A percentile compares a stretch with the other conserved stretches of the same genome.
phyloP scores from a whole-genome alignment of 2,329 filamentous ascomycete species.

The Cercospora sp. region DNA sequence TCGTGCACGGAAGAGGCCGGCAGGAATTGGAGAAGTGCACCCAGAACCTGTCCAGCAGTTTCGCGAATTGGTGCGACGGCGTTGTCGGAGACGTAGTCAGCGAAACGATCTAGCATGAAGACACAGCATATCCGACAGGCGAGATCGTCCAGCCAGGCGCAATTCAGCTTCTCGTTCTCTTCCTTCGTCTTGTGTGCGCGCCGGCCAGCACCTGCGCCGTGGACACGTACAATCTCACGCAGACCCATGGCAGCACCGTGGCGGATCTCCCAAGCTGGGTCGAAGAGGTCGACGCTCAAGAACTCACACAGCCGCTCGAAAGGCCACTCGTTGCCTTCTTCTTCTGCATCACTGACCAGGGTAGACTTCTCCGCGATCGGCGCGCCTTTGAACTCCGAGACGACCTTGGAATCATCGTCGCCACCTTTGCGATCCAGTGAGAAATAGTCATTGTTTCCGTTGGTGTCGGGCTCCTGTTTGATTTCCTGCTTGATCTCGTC shows the following conservation, averaged over 20 bases:
- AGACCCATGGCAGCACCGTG: constrained; percentile 96
- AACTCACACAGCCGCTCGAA: constrained; percentile 93
- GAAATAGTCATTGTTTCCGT: constrained; percentile 74
- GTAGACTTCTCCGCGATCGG: constrained; percentile 79
- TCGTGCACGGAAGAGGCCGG: constrained; percentile 75
- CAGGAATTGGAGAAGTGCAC: constrained; percentile 82
- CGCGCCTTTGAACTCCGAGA: constrained; percentile 92
- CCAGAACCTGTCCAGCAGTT: constrained; percentile 90
- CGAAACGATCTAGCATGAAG: constrained; percentile 95
- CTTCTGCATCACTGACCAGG: constrained; percentile 72
- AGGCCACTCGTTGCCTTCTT: constrained; percentile 85
- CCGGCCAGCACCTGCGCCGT: constrained; percentile 84
- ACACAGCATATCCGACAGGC: constrained; percentile 94
- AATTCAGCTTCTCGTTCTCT: constrained; percentile 79
- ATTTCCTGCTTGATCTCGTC: constrained; percentile 61
- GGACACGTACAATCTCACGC: constrained; percentile 86
- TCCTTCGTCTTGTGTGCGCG: constrained; percentile 65
- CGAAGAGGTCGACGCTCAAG: constrained; percentile 89
- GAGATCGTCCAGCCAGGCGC: constrained; percentile 86
- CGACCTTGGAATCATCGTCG: constrained; percentile 88
- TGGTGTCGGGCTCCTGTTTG: constrained; percentile 52
- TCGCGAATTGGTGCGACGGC: constrained; percentile 95
- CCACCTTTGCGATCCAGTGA: constrained; percentile 75
- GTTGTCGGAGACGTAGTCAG: constrained; percentile 95
- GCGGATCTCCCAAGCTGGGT: constrained; percentile 89